A percentile compares a stretch with the other conserved stretches of the same genome.
Conservation (phyloP, 345 rosid genomes). For the Eucalyptus sp. region DNA sequence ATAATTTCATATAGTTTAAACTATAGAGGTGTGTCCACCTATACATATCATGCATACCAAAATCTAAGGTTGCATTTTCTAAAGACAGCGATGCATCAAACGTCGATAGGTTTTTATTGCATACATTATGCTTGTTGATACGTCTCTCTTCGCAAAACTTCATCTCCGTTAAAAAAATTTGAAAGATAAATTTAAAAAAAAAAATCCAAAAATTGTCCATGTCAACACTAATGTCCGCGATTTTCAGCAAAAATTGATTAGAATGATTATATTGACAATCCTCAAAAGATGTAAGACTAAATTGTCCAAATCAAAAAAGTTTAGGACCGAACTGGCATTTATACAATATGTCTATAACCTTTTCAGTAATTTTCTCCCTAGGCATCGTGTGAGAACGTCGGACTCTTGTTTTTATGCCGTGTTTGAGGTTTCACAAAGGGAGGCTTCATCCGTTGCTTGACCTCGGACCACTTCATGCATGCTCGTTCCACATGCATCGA, state of each 20-base stretch:
- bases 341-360: rapidly evolving
- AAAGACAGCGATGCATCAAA: background rate
- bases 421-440: background rate
- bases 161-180: rapidly evolving
- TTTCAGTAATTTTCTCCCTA: background rate
- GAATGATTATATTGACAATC: background rate
- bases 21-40: background rate
- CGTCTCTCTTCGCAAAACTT: background rate
- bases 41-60: background rate
- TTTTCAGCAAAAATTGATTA: rapidly evolving
- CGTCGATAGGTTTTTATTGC: background rate
- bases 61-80: background rate
- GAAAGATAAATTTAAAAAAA: too few relatives aligned
- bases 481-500: background rate
- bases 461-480: background rate
- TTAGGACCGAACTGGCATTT: rapidly evolving
- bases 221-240: rapidly evolving
- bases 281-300: background rate
- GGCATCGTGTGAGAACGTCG: background rate
- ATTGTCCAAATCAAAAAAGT: background rate
- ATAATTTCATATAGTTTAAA: background rate
- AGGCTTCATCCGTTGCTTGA: background rate
- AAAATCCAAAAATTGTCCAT: background rate
- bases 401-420: background rate
- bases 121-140: background rate